phyloP scores from a whole-genome alignment of 805 yeast genomes.

The Suhomyces pyralidae region DNA sequence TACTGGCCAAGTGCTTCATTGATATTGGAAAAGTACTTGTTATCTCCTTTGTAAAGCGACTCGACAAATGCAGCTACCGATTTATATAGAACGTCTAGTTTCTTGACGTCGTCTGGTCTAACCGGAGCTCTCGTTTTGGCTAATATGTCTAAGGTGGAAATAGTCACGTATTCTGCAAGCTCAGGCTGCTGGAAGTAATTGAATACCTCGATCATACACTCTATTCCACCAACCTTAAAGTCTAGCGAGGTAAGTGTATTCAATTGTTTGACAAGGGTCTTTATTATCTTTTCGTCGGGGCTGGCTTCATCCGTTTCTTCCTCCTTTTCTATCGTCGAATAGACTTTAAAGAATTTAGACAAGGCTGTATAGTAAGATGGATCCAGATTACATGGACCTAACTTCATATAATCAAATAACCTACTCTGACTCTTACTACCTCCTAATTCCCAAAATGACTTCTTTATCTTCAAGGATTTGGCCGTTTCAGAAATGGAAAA shows the following conservation, averaged over 20 bases:
- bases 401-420: slow-evolving; percentile 43
- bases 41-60: not conserved
- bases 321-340: not conserved
- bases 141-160: slow-evolving; percentile 6
- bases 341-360: slow-evolving; percentile 17
- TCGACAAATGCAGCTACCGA: not conserved
- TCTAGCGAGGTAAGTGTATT: slow-evolving; percentile 11
- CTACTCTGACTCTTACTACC: slow-evolving; percentile 42
- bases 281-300: slow-evolving; percentile 8
- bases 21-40: not conserved
- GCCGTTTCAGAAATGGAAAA: slow-evolving; percentile 15
- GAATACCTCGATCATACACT: slow-evolving; percentile 17
- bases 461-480: slow-evolving; percentile 32
- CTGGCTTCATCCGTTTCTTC: not conserved
- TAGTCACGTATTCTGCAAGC: not conserved
- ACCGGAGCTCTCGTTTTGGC: slow-evolving; percentile 1
- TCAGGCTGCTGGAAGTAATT: slow-evolving; percentile 10
- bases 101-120: not conserved
- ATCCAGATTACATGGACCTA: slow-evolving; percentile 55
- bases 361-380: slow-evolving; percentile 45
- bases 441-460: slow-evolving; percentile 51
- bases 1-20: not conserved
- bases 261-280: slow-evolving; percentile 17
- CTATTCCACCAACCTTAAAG: slow-evolving; percentile 17
- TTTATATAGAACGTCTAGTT: not conserved